Base-by-base conservation (phyloP, 2,329 filamentous ascomycete species). In the Paramyrothecium roridum region DNA sequence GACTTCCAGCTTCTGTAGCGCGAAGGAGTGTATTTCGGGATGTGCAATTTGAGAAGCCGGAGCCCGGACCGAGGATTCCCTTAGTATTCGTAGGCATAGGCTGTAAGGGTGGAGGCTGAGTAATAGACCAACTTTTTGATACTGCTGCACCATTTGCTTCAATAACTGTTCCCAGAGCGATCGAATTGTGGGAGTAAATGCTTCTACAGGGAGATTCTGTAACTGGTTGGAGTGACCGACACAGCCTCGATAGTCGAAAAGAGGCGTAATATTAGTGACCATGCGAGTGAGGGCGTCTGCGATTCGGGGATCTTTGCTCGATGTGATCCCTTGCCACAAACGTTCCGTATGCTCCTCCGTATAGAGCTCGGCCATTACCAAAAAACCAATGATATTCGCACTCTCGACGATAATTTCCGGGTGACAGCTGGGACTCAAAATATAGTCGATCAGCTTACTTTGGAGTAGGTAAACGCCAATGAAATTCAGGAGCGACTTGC, bases 401-500 rank as follows among this genome's bases (percentile, higher is more conserved):
- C 90, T 90, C 61, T 92, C 86, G 37, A 82, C 80, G 20, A 96
- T 95, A 53, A 98, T 85, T 66, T 96, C 92, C 1, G 93, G 91
- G 66, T 98, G 95, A 33, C 93, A 97, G 54, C 92, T 92, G 16
- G 93, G 86, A 2, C 93, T 91, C 52, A 97, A 83, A 48, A 99
- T 86, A 70, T 97, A 98, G 56, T 92, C 85, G 22, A 96, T 83
- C 23, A 98, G 77, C 53, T 86, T 85, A 43, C 88, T 87, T 8
- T 80, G 74, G 17, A 88, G 78, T 34, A 98, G 76, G 60, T 90
- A 88, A 22, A 83, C 77, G 6, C 90, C 85, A 53, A 96, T 76
- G 62, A 88, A 87, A 13, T 81, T 78, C 59, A 93, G 76, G 50
- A 90, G 77, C 1, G 81, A 64, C 3, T 63, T 66, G 59, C 53